These are phyloP conservation scores for Berberis thunbergii DNA, from an alignment of 164 flowering plant genomes.

Conservation along the genomic window DNA sequence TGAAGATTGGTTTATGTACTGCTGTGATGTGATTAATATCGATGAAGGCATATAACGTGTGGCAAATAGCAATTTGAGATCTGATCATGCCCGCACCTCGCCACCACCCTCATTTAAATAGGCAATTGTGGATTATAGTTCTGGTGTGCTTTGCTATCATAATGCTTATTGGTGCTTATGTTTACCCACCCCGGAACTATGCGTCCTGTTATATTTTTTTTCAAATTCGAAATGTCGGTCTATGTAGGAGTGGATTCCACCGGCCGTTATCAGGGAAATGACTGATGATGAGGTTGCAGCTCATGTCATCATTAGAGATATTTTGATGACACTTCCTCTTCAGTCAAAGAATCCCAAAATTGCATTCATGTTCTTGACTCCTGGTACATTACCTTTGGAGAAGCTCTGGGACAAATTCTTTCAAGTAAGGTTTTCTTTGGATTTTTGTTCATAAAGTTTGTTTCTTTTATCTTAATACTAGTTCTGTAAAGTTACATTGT, in stretches of 20 bases:
- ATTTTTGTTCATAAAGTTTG: neutral
- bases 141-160: conserved; percentile 61
- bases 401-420: conserved; percentile 90
- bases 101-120: conserved; percentile 58
- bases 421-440: conserved; percentile 35
- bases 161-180: conserved; percentile 63
- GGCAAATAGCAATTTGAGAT: conserved; percentile 62
- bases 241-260: conserved; percentile 70
- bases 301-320: conserved; percentile 61
- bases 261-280: conserved; percentile 52
- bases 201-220: conserved; percentile 63
- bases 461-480: neutral
- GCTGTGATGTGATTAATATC: conserved; percentile 26
- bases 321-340: conserved; percentile 42
- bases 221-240: conserved; percentile 47
- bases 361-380: conserved; percentile 88
- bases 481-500: neutral
- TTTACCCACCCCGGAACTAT: conserved; percentile 59
- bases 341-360: conserved; percentile 52
- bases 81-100: conserved; percentile 59
- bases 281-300: conserved; percentile 85
- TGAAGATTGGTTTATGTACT: conserved; percentile 1
- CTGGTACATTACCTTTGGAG: conserved; percentile 82
- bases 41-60: conserved; percentile 56
- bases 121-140: conserved; percentile 79